phyloP scores from a whole-genome alignment of 306 rosid genomes.

The Amphicarpaea edgeworthii region DNA sequence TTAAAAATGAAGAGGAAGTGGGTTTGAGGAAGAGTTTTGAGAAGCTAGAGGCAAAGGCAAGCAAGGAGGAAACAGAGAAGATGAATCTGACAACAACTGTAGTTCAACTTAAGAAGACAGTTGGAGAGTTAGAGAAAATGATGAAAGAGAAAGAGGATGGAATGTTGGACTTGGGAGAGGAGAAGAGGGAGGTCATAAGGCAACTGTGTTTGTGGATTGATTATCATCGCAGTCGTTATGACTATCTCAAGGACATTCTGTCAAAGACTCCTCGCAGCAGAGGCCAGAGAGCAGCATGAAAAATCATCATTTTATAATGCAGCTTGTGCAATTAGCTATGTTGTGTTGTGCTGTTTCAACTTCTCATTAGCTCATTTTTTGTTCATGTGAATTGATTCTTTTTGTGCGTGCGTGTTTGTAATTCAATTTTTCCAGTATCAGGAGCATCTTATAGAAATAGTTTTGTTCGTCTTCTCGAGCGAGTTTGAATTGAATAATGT shows the following conservation, averaged over 20 bases:
- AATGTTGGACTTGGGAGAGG: conserved; percentile 76
- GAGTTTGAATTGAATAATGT: conserved; percentile 41
- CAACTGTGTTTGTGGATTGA: conserved; percentile 94
- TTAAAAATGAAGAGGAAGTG: conserved; percentile 52
- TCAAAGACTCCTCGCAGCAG: conserved; percentile 62
- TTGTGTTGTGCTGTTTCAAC: conserved; percentile 7
- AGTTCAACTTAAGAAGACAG: conserved; percentile 67
- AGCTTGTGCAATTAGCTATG: conserved; percentile 40
- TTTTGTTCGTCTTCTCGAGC: conserved; percentile 30
- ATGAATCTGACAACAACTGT: conserved; percentile 58
- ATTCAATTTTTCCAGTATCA: conserved; percentile 24
- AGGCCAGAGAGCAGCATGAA: conserved; percentile 70
- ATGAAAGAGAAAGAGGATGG: conserved; percentile 75
- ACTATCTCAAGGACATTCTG: conserved; percentile 74
- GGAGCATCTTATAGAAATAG: conserved; percentile 33
- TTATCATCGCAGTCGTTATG: conserved; percentile 80
- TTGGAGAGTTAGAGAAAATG: conserved; percentile 67
- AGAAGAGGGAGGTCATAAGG: conserved; percentile 93
- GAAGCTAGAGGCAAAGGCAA: conserved; percentile 66
- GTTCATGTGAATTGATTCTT: conserved; percentile 45
- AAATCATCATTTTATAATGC: conserved; percentile 29
- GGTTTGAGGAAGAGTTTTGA: conserved; percentile 52
- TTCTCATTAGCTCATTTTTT: conserved; percentile 45
- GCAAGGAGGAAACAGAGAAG: conserved; percentile 70
- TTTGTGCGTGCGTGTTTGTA: conserved; percentile 47